Evolutionary conservation across 805 yeast species (phyloP).

Genomic region (Ogataea pignaliae): DNA sequence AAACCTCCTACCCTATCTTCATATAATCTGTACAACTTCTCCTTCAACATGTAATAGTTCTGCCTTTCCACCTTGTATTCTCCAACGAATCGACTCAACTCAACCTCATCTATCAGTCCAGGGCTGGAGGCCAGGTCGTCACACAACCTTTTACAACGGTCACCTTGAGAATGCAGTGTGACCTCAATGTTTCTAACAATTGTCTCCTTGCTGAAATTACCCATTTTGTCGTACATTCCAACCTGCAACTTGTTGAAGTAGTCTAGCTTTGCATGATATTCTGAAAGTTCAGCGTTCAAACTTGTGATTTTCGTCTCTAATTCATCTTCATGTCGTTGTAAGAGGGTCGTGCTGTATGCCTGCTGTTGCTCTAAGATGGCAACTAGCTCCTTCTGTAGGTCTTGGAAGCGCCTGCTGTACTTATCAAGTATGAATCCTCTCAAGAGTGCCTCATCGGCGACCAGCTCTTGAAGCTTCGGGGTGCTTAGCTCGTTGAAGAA

Average conservation of each 20-base stretch:
- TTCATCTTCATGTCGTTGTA: conserved; percentile 21
- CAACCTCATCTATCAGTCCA: conserved; percentile 21
- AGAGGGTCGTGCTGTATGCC: conserved; percentile 29
- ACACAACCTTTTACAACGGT: conserved; percentile 9
- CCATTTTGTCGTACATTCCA: conserved; percentile 27
- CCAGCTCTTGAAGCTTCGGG: conserved; percentile 17
- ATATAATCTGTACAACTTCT: conserved; percentile 43
- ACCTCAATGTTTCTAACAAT: conserved; percentile 31
- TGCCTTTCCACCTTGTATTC: conserved; percentile 39
- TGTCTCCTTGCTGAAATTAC: conserved; percentile 31
- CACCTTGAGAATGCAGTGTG: conserved; percentile 27
- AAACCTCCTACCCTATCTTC: conserved; percentile 38
- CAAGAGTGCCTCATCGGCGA: conserved; percentile 11
- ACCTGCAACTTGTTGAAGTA: conserved; percentile 21
- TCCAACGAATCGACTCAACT: conserved; percentile 34
- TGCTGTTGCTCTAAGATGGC: conserved; percentile 36
- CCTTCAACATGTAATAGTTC: conserved; percentile 40
- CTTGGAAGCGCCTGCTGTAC: conserved; percentile 9
- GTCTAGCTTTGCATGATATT: conserved; percentile 18
- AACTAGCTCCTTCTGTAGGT: conserved; percentile 15
- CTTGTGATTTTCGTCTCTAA: conserved; percentile 15
- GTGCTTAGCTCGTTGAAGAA: conserved; percentile 22
- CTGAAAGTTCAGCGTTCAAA: conserved; percentile 20
- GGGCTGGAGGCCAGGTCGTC: conserved; percentile 12
- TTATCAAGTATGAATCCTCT: conserved; percentile 15